phyloP scores from a whole-genome alignment of 2,329 filamentous ascomycete species.

The Lachnum nothofagi region DNA sequence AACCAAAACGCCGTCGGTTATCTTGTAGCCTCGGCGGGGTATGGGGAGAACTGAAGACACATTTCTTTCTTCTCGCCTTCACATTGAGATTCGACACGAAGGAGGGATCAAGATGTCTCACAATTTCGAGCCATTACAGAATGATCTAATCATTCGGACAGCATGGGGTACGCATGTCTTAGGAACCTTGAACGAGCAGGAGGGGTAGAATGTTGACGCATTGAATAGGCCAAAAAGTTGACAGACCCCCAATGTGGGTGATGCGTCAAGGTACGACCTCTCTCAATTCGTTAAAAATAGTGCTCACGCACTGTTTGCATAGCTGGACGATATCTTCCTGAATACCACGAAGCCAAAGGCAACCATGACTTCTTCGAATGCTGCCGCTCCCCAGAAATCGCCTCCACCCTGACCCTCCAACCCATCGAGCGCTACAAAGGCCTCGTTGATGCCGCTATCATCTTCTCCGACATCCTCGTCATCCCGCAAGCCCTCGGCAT shows the following conservation, averaged over 20 bases:
- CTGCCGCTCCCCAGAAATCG: constrained; percentile 87
- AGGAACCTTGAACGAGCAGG: constrained; percentile 8
- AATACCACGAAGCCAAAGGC: constrained; percentile 95
- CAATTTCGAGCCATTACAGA: constrained; percentile 78
- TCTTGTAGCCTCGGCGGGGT: not conserved
- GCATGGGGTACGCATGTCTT: constrained; percentile 62
- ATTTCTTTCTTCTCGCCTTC: not conserved
- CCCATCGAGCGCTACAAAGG: constrained; percentile 87
- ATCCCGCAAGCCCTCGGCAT: constrained; percentile 98
- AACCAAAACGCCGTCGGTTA: not conserved
- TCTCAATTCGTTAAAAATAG: constrained; percentile 1
- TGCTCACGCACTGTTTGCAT: constrained; percentile 11
- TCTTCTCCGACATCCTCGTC: constrained; percentile 97
- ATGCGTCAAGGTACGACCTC: constrained; percentile 81
- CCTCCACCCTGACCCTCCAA: constrained; percentile 88
- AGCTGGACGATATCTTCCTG: constrained; percentile 95
- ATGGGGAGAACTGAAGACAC: not conserved
- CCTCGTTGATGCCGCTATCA: constrained; percentile 92
- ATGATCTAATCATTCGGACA: constrained; percentile 85
- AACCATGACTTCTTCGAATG: constrained; percentile 93
- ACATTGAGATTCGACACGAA: constrained; percentile 5
- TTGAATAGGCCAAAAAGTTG: constrained; percentile 72
- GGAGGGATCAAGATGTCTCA: constrained; percentile 51
- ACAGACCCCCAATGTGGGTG: constrained; percentile 94
- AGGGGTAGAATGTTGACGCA: constrained; percentile 11